Conservation (phyloP, 2,329 filamentous ascomycete species). For the Penicillium sp. region DNA sequence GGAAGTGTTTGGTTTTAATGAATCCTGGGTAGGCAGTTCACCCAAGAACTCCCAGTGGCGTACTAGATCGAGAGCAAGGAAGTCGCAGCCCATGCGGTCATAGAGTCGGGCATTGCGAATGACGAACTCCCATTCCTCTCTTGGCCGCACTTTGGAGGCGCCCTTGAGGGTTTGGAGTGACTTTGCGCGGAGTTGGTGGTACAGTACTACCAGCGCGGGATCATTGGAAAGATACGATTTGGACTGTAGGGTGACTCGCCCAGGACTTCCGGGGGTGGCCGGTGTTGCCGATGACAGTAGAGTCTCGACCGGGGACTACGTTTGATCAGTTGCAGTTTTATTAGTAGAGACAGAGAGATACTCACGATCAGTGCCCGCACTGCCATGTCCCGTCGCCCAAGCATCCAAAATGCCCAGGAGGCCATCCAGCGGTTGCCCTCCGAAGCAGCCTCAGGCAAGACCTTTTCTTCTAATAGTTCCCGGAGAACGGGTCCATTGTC, state of each 20-base stretch:
- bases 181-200: conserved; percentile 77
- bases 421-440: conserved; percentile 91
- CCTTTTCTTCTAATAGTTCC: conserved; percentile 71
- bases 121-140: conserved; percentile 83
- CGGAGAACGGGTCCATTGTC: conserved; percentile 71
- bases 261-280: conserved; percentile 60
- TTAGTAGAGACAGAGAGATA: background rate
- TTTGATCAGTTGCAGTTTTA: conserved; percentile 1
- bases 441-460: conserved; percentile 70
- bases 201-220: conserved; percentile 80
- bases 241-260: conserved; percentile 57
- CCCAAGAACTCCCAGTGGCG: conserved; percentile 50
- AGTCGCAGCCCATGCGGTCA: conserved; percentile 87
- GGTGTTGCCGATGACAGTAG: conserved; percentile 51
- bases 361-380: conserved; percentile 76
- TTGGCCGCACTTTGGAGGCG: conserved; percentile 73
- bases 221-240: conserved; percentile 86
- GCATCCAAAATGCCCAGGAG: conserved; percentile 93
- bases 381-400: conserved; percentile 75
- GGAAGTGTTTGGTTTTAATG: conserved; percentile 38
- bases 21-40: conserved; percentile 18
- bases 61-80: conserved; percentile 77
- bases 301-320: conserved; percentile 70
- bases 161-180: conserved; percentile 79
- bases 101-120: conserved; percentile 80